Evolutionary conservation across 768 basidiomycete genomes (phyloP), one percentile per base, ranked within the genome.

Genomic region (Lentinula guzmanii): DNA sequence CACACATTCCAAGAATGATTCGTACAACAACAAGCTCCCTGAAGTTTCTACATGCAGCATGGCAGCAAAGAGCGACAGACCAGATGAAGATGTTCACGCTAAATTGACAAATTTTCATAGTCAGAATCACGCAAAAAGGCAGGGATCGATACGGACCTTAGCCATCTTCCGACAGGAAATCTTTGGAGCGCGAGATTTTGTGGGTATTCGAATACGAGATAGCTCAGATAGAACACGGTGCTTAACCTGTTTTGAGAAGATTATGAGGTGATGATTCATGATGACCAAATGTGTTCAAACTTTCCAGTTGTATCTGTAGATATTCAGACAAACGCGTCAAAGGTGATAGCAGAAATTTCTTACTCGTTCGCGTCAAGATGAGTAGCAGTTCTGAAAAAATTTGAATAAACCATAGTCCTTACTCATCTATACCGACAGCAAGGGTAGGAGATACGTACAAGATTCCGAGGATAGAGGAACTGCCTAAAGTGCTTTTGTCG

Each of bases 81-180:
- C 90, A 91, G 8, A 85, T 67, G 51, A 82, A 75, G 62, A 90
- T 87, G 68, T 90, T 90, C 28, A 85, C 56, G 63, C 87, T 90
- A 37, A 7, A 52, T 24, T 1, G 16, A 57, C 35, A 11, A 33
- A 48, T 7, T n/a, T 13, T 41, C 28, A 58, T 21, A 16, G 16
- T 24, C 35, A 42, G 11, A 53, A 48, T 41, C 10, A 6, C 3
- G 10, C 13, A 21, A 37, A 45, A 57, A 21, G 43, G 2, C 37
- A 31, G 35, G 37, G 18, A 52, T 34, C 5, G 24, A 33, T 11
- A 61, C 75, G 33, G 61, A 82, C 89, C 87, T 89, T 84, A 91
- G 87, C 89, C 89, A 91, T 79, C 82, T 88, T 8, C 85, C 89
- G 5, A 91, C 87, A 0, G 88, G 88, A 66, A 89, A 90, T 13